Conservation (phyloP, 2,329 filamentous ascomycete species). For the Neonectria coccinea region DNA sequence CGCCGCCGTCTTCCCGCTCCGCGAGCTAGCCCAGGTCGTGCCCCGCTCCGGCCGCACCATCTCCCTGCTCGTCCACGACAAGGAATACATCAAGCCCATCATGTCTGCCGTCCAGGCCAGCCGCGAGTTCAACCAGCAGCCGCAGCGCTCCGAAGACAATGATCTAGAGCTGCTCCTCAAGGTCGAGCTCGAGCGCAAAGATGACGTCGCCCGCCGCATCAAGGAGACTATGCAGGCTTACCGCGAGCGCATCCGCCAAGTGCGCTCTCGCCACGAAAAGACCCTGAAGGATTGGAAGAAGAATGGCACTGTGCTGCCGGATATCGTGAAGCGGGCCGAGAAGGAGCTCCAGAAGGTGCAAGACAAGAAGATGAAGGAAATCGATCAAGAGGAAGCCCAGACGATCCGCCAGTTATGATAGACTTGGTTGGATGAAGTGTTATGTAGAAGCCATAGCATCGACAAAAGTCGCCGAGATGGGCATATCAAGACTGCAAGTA, state of each 20-base stretch:
- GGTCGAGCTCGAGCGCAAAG: constrained; percentile 64
- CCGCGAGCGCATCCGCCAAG: constrained; percentile 62
- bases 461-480: not conserved
- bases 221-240: constrained; percentile 63
- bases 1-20: constrained; percentile 59
- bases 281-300: constrained; percentile 62
- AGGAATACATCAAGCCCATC: constrained; percentile 63
- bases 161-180: constrained; percentile 68
- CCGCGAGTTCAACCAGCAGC: constrained; percentile 70
- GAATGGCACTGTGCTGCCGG: constrained; percentile 57
- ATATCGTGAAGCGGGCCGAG: constrained; percentile 62
- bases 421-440: constrained; percentile 7
- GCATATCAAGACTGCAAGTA: not conserved
- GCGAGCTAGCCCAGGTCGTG: constrained; percentile 66
- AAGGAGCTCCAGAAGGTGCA: constrained; percentile 62
- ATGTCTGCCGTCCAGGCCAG: constrained; percentile 66
- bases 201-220: constrained; percentile 58
- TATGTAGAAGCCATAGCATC: not conserved
- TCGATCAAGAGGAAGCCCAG: constrained; percentile 64
- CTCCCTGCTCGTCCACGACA: constrained; percentile 57
- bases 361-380: constrained; percentile 64
- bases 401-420: constrained; percentile 56
- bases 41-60: constrained; percentile 58
- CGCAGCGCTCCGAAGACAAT: constrained; percentile 68
- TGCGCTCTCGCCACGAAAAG: constrained; percentile 62